A percentile compares a stretch with the other conserved stretches of the same genome.
Conservation (phyloP, 2,329 filamentous ascomycete genomes). For the Neofusicoccum umdonicola region DNA sequence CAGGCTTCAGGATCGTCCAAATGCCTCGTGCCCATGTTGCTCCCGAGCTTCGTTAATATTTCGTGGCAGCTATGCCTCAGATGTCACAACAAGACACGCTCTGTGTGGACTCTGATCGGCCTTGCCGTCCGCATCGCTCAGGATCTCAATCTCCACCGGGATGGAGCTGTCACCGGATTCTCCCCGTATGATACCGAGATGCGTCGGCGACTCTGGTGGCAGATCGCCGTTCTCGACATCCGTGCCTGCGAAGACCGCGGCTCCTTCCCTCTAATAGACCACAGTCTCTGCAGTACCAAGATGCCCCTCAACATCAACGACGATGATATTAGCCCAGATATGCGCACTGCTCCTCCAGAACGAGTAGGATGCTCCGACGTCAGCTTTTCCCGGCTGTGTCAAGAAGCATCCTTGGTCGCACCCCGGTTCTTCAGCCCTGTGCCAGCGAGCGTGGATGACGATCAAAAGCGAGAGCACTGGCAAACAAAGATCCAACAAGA, state of each 20-base stretch:
- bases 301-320: conserved; percentile 49
- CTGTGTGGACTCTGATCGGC: conserved; percentile 64
- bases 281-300: conserved; percentile 29
- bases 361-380: conserved; percentile 37
- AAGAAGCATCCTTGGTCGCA: conserved; percentile 27
- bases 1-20: not conserved
- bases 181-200: conserved; percentile 59
- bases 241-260: conserved; percentile 31
- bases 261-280: conserved; percentile 13
- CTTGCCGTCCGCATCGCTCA: conserved; percentile 60
- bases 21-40: too few species aligned
- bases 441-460: conserved; percentile 19
- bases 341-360: conserved; percentile 22
- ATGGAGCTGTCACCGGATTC: conserved; percentile 53
- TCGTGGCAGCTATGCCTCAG: conserved; percentile 42
- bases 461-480: conserved; percentile 17
- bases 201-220: conserved; percentile 59
- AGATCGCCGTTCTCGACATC: conserved; percentile 53
- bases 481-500: conserved; percentile 29
- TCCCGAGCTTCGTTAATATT: not conserved
- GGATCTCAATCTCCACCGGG: conserved; percentile 60
- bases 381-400: conserved; percentile 38
- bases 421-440: conserved; percentile 20
- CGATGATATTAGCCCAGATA: conserved; percentile 43
- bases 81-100: conserved; percentile 47